These are phyloP conservation scores for Hansfordia pulvinata DNA, from an alignment of 2,329 filamentous ascomycete species.

Conservation along the genomic window DNA sequence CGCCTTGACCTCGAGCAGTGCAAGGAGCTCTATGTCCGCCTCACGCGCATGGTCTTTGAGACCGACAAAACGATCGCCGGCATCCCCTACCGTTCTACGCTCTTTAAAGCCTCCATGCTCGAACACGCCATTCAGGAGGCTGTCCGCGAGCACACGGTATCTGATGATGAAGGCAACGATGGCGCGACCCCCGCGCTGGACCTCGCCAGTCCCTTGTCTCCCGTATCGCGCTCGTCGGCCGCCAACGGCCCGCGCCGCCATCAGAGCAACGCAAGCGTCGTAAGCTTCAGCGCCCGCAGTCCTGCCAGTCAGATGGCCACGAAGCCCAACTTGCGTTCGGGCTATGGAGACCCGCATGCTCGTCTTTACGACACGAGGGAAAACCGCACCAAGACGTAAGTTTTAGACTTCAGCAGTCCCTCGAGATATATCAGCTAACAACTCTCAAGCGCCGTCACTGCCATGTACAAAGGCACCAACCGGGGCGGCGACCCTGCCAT, in stretches of 20 bases:
- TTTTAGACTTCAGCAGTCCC: neutral
- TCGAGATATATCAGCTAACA: constrained; percentile 9
- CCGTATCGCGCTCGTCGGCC: constrained; percentile 25
- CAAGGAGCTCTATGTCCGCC: constrained; percentile 91
- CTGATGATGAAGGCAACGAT: constrained; percentile 75
- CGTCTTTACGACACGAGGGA: constrained; percentile 79
- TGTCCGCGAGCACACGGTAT: constrained; percentile 72
- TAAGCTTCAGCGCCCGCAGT: constrained; percentile 64
- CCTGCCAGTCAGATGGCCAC: constrained; percentile 40
- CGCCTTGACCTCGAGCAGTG: constrained; percentile 90
- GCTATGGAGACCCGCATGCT: constrained; percentile 73
- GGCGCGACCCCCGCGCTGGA: constrained; percentile 27
- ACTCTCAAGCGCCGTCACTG: constrained; percentile 67
- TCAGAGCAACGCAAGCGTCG: constrained; percentile 66
- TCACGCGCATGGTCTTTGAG: constrained; percentile 91
- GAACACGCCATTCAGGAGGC: constrained; percentile 88
- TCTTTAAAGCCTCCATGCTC: constrained; percentile 93
- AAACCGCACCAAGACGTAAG: constrained; percentile 80
- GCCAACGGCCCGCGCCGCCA: constrained; percentile 41
- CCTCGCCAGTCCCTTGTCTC: constrained; percentile 24
- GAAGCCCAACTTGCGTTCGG: constrained; percentile 37
- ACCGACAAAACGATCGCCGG: constrained; percentile 97
- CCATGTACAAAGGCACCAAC: constrained; percentile 73
- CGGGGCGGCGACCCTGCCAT: constrained; percentile 56
- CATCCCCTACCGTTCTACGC: constrained; percentile 82